Evolutionary conservation across 2,329 filamentous ascomycete species (phyloP).

Genomic region (Botrytis deweyae): DNA sequence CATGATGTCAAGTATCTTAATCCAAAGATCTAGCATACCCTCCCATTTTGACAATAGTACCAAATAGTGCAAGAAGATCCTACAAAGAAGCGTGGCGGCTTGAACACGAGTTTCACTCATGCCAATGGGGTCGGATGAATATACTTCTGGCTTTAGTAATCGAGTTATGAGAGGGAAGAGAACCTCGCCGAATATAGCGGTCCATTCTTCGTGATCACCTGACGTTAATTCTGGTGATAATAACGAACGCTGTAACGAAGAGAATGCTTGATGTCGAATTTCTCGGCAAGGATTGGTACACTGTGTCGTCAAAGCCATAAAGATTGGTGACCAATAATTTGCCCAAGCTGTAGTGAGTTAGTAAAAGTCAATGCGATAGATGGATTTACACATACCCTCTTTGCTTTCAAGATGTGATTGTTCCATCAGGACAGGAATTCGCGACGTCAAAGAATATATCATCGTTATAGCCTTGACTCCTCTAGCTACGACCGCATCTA

Average conservation of each 20-base stretch:
- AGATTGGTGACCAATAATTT: conserved; percentile 95
- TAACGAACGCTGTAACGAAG: conserved; percentile 79
- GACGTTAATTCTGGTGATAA: conserved; percentile 81
- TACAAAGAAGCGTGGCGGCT: conserved; percentile 85
- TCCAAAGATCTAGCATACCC: conserved; percentile 88
- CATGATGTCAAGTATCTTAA: conserved; percentile 89
- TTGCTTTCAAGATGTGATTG: conserved; percentile 88
- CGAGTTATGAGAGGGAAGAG: conserved; percentile 87
- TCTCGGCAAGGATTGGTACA: conserved; percentile 94
- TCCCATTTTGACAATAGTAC: conserved; percentile 82
- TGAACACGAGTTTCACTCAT: conserved; percentile 97
- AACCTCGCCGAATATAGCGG: conserved; percentile 89
- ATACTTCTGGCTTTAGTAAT: conserved; percentile 90
- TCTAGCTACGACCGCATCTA: conserved; percentile 70
- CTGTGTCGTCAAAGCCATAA: conserved; percentile 82
- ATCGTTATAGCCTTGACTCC: conserved; percentile 79
- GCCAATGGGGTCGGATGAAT: conserved; percentile 82
- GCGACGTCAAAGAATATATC: conserved; percentile 76
- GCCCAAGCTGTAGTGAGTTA: conserved; percentile 67
- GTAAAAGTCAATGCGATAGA: background rate
- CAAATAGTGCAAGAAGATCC: conserved; percentile 92
- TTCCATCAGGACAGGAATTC: conserved; percentile 83
- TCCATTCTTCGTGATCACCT: conserved; percentile 88
- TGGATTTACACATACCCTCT: conserved; percentile 46
- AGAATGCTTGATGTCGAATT: conserved; percentile 84